Percentiles rank a stretch among this genome's conserved stretches.
Evolutionary conservation across 441 rosid genomes (phyloP).

Genomic region (Eugenia klotzschiana): DNA sequence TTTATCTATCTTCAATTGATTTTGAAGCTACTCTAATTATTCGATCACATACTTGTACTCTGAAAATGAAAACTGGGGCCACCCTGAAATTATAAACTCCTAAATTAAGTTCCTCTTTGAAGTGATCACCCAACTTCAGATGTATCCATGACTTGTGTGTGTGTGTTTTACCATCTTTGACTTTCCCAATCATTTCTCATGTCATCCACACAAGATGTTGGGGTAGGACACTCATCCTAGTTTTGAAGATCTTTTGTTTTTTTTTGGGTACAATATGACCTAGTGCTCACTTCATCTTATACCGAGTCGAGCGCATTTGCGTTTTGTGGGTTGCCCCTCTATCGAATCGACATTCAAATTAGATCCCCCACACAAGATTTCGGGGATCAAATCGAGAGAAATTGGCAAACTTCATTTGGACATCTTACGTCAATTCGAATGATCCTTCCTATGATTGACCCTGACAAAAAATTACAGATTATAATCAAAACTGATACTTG

Average conservation of each 20-base stretch:
- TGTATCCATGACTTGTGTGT: no score
- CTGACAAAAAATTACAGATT: neutral
- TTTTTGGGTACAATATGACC: neutral
- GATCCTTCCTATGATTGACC: neutral
- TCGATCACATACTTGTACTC: neutral
- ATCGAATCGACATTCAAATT: neutral
- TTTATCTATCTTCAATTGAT: neutral
- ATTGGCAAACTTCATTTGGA: neutral
- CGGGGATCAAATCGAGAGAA: neutral
- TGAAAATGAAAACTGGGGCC: neutral
- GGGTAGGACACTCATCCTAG: neutral
- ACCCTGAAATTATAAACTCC: neutral
- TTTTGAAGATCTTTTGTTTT: neutral
- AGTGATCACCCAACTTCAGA: no score
- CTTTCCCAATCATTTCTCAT: neutral
- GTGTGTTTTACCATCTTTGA: neutral
- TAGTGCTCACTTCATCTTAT: neutral
- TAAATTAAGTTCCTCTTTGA: neutral
- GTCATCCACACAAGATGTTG: neutral
- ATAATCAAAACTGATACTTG: neutral
- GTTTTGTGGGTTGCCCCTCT: accelerated
- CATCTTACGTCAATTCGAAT: neutral
- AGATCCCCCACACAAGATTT: neutral
- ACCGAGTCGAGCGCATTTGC: neutral
- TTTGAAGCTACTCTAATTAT: neutral